Conservation (phyloP, 192 early-diverging fungal species). For the Coemansia sp. region DNA sequence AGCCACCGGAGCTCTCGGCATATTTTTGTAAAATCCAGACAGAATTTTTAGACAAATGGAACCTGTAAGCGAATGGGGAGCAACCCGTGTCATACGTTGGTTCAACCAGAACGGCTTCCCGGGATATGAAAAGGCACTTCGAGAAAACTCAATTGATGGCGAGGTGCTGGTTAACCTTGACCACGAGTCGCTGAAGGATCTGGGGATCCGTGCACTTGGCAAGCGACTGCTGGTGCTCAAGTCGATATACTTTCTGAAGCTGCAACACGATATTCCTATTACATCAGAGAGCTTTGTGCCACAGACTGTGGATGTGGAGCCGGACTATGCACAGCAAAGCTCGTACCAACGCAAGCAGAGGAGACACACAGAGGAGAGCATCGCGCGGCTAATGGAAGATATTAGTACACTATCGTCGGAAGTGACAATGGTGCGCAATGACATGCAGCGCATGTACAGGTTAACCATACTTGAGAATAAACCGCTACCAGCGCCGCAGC, state of each 20-base stretch:
- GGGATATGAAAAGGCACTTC: constrained; percentile 45
- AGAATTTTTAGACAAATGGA: constrained; percentile 21
- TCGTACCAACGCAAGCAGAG: constrained; percentile 47
- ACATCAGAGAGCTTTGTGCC: constrained; percentile 85
- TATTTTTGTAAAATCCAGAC: background rate
- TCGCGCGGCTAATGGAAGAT: constrained; percentile 48
- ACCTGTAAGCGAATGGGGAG: constrained; percentile 50
- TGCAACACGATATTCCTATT: constrained; percentile 73
- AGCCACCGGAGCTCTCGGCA: background rate
- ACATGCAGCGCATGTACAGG: constrained; percentile 54
- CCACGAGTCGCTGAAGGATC: constrained; percentile 86
- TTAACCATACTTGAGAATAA: constrained; percentile 52
- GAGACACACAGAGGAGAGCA: constrained; percentile 43
- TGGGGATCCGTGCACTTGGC: constrained; percentile 82
- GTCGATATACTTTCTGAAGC: constrained; percentile 82
- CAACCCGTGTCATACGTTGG: constrained; percentile 42
- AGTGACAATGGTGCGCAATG: constrained; percentile 33
- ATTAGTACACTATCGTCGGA: constrained; percentile 43
- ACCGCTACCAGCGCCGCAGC: constrained; percentile 40
- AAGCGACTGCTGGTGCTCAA: constrained; percentile 86
- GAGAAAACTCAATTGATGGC: constrained; percentile 86
- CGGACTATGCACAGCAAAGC: constrained; percentile 44
- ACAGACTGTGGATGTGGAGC: constrained; percentile 59
- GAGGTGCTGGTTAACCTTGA: constrained; percentile 84
- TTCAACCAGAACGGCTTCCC: constrained; percentile 55